Evolutionary conservation across 495 filamentous ascomycete species (phyloP).

Genomic region (Aspergillus hancockii): DNA sequence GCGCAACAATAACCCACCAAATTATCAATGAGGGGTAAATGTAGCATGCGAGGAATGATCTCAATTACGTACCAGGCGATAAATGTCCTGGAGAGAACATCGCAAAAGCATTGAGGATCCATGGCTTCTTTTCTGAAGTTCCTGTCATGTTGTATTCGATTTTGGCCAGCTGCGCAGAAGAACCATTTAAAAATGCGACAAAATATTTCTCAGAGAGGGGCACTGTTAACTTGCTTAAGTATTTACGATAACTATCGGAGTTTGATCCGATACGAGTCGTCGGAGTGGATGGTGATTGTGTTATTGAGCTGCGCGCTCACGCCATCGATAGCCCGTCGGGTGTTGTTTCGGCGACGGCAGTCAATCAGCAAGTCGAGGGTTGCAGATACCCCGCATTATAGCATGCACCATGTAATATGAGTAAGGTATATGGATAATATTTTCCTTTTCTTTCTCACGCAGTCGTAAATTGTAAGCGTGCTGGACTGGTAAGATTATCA

Average conservation of each 20-base stretch:
- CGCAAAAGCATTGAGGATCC: conserved; percentile 27
- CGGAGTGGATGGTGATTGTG: conserved; percentile 5
- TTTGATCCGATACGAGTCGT: not conserved
- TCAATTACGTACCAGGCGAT: conserved; percentile 5
- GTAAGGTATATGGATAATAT: too few species aligned
- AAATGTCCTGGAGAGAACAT: conserved; percentile 26
- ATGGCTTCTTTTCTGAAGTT: conserved; percentile 9
- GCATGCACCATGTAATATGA: not conserved
- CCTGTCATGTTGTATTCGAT: not conserved
- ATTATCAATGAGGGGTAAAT: not conserved
- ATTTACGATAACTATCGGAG: not conserved
- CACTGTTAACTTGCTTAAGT: not conserved
- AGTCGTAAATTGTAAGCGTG: too few species aligned
- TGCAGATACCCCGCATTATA: not conserved
- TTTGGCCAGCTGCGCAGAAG: not conserved
- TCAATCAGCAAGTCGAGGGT: not conserved
- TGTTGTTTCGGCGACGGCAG: not conserved
- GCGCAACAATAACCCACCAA: not conserved
- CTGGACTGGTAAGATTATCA: too few species aligned
- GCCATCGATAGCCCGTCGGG: not conserved
- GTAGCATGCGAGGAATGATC: not conserved
- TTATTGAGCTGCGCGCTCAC: not conserved
- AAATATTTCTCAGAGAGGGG: not conserved
- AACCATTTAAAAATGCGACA: not conserved
- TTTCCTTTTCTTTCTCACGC: too few species aligned